These are phyloP conservation scores for Balakata baccata DNA, from an alignment of 345 rosid species.

Conservation along the genomic window DNA sequence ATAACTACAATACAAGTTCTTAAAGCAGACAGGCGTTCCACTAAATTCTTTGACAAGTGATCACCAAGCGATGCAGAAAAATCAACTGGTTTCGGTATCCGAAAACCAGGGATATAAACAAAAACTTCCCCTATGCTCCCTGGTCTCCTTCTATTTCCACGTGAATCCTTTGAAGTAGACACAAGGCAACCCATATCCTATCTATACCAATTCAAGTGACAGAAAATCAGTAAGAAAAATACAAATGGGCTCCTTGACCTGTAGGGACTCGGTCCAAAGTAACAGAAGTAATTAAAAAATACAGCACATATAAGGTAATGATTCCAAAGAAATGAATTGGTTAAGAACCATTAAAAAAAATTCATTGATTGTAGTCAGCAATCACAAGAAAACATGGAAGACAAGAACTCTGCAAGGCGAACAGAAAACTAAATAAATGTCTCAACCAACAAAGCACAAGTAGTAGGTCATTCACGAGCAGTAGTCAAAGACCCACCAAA, in stretches of 20 bases:
- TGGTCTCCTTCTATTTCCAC: conserved; percentile 77
- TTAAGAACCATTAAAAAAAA: not conserved
- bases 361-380: conserved; percentile 24
- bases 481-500: conserved; percentile 41
- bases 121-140: conserved; percentile 86
- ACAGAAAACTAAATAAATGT: conserved; percentile 43
- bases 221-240: not conserved
- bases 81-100: conserved; percentile 85
- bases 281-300: conserved; percentile 5
- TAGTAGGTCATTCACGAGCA: conserved; percentile 66
- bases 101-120: conserved; percentile 90
- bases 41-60: conserved; percentile 63
- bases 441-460: conserved; percentile 66
- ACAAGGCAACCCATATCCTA: conserved; percentile 84
- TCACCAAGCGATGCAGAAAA: conserved; percentile 68
- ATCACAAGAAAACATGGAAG: conserved; percentile 30
- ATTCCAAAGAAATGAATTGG: conserved; percentile 20
- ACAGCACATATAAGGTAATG: conserved; percentile 13
- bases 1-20: conserved; percentile 93
- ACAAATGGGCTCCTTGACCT: not conserved
- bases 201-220: conserved; percentile 29
- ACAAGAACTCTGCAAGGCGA: conserved; percentile 25
- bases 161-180: conserved; percentile 75
- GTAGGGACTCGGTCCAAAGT: conserved; percentile 4
- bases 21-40: conserved; percentile 76